phyloP scores from a whole-genome alignment of 2,329 filamentous ascomycete genomes.

The Tolypocladium paradoxum region DNA sequence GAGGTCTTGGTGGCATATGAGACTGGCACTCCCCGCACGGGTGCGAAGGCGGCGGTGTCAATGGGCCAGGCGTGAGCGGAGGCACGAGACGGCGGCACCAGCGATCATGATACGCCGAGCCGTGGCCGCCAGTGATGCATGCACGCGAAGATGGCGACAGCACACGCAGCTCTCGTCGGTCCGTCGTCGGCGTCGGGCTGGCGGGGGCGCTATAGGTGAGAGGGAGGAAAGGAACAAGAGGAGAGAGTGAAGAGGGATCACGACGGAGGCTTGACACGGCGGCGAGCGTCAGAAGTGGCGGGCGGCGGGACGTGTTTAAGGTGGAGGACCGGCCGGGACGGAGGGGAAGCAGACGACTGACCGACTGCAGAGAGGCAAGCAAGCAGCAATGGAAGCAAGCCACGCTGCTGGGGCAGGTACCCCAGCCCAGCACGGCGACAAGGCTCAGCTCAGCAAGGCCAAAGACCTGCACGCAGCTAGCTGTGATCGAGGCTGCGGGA shows the following conservation, averaged over 20 bases:
- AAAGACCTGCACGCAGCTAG: neutral
- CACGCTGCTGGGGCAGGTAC: neutral
- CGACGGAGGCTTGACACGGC: neutral
- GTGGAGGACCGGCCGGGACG: neutral
- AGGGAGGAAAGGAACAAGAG: neutral
- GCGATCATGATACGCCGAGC: neutral
- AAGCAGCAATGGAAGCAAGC: neutral
- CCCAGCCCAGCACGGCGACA: neutral
- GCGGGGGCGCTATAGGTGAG: neutral
- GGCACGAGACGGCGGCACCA: neutral
- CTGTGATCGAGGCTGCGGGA: neutral
- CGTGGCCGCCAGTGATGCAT: neutral
- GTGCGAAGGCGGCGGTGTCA: neutral
- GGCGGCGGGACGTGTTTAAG: neutral
- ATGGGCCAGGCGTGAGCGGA: neutral
- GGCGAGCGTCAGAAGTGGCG: neutral
- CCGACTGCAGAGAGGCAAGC: neutral
- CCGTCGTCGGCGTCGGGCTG: neutral
- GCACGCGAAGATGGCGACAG: neutral
- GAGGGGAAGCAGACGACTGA: neutral
- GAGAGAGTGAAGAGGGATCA: neutral
- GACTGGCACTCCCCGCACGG: neutral
- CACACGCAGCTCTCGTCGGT: neutral
- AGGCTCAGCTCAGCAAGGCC: neutral
- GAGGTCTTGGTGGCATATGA: neutral